phyloP scores from a whole-genome alignment of 495 filamentous ascomycete species.

The Evernia prunastri region DNA sequence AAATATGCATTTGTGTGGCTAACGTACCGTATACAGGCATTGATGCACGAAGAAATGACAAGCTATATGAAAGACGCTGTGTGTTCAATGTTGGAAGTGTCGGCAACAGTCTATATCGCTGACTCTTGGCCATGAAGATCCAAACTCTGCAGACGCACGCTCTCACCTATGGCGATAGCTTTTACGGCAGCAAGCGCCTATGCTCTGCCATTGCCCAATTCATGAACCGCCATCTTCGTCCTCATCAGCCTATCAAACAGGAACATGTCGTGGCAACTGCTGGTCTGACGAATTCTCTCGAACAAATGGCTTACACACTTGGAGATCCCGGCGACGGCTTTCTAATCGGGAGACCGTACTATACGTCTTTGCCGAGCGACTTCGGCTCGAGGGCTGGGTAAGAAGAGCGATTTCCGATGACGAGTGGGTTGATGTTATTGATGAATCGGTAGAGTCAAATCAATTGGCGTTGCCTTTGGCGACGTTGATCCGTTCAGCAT shows the following conservation, averaged over 20 bases:
- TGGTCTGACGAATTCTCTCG: constrained; percentile 35
- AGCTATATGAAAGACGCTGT: constrained; percentile 14
- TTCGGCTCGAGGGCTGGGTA: constrained; percentile 23
- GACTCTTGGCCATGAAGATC: constrained; percentile 21
- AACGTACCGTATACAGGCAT: constrained; percentile 2
- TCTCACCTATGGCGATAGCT: constrained; percentile 43
- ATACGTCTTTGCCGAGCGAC: constrained; percentile 39
- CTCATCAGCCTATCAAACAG: constrained; percentile 32
- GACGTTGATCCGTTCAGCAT: constrained; percentile 41
- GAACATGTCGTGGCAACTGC: constrained; percentile 3
- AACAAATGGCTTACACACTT: constrained; percentile 43
- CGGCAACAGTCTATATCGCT: neutral
- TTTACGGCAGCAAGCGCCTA: constrained; percentile 32
- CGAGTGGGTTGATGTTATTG: neutral
- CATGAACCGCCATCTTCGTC: constrained; percentile 40
- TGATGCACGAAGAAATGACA: constrained; percentile 22
- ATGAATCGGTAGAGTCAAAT: constrained; percentile 27
- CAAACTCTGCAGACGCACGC: constrained; percentile 31
- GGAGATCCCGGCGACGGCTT: constrained; percentile 45
- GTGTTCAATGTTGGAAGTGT: constrained; percentile 1
- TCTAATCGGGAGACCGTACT: constrained; percentile 45
- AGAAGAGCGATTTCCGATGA: neutral
- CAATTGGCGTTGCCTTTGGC: constrained; percentile 41
- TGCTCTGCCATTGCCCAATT: constrained; percentile 40
- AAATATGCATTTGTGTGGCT: neutral